Evolutionary conservation across 352 stramenopile species (phyloP).

Genomic region (Aphanomyces invadans): DNA sequence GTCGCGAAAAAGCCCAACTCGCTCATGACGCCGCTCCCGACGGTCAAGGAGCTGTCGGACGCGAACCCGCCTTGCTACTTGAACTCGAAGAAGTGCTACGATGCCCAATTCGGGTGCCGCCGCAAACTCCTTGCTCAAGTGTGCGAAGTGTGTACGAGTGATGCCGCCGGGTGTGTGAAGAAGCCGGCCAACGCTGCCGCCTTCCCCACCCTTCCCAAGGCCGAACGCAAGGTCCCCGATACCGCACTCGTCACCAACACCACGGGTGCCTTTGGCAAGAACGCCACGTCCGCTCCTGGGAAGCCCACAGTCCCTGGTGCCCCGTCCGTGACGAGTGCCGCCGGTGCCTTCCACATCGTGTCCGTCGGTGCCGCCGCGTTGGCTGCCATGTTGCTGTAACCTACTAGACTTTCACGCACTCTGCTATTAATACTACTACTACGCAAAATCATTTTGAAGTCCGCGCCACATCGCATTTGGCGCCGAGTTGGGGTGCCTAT

Average conservation of each 20-base stretch:
- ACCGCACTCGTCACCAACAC: conserved; percentile 12
- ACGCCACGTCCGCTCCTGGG: not conserved
- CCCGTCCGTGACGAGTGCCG: not conserved
- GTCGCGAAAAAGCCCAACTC: conserved; percentile 28
- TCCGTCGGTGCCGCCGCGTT: not conserved
- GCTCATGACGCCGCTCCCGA: conserved; percentile 46
- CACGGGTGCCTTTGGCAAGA: conserved; percentile 15
- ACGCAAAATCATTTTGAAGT: too few relatives aligned
- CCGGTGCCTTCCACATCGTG: not conserved
- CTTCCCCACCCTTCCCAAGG: conserved; percentile 17
- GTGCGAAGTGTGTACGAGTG: conserved; percentile 42
- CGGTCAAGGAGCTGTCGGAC: conserved; percentile 31
- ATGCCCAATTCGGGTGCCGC: conserved; percentile 38
- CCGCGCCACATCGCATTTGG: too few relatives aligned
- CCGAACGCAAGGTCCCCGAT: conserved; percentile 1
- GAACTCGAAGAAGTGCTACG: conserved; percentile 48
- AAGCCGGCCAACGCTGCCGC: not conserved
- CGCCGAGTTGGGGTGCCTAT: too few relatives aligned
- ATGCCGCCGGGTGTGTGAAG: conserved; percentile 27
- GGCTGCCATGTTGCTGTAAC: not conserved
- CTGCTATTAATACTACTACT: not conserved
- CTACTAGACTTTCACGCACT: not conserved
- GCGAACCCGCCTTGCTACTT: conserved; percentile 62
- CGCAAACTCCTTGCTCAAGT: conserved; percentile 55
- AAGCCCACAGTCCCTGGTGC: not conserved